Conservation (phyloP, 768 basidiomycete species). For the Kwoniella shandongensis region DNA sequence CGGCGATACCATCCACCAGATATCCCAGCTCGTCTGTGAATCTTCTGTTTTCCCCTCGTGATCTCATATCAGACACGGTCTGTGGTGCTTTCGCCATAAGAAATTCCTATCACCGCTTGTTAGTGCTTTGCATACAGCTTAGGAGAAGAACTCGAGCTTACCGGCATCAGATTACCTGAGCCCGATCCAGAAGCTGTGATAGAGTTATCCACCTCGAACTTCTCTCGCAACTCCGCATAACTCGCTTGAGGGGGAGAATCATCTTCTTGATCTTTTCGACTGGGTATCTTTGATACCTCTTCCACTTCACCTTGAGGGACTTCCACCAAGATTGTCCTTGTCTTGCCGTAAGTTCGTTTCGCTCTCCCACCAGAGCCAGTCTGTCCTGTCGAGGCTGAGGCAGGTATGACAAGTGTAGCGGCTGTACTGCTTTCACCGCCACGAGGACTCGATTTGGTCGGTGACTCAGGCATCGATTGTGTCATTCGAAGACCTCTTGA, state of each 20-base stretch:
- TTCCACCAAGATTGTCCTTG: slow-evolving; percentile 25
- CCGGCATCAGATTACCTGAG: slow-evolving; percentile 24
- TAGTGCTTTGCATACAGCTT: slow-evolving; percentile 4
- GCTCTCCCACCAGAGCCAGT: slow-evolving; percentile 24
- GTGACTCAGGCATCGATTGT: slow-evolving; percentile 21
- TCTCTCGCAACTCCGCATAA: slow-evolving; percentile 45
- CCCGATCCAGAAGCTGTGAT: slow-evolving; percentile 14
- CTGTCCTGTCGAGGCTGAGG: not conserved
- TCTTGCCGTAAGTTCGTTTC: slow-evolving; percentile 36
- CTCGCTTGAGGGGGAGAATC: slow-evolving; percentile 25
- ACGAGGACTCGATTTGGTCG: slow-evolving; percentile 10
- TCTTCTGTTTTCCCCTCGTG: slow-evolving; percentile 47
- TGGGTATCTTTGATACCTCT: not conserved
- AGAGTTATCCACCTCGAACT: slow-evolving; percentile 42
- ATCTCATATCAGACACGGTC: slow-evolving; percentile 45
- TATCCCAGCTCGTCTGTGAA: slow-evolving; percentile 50
- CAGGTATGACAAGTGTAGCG: not conserved
- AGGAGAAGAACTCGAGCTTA: slow-evolving; percentile 19
- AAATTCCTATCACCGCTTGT: slow-evolving; percentile 8
- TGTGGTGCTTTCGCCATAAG: slow-evolving; percentile 33
- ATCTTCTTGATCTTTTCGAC: not conserved
- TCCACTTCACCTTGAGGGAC: slow-evolving; percentile 10
- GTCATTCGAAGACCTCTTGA: slow-evolving; percentile 11
- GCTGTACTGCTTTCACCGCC: not conserved
- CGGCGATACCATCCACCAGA: slow-evolving; percentile 38